Percentiles rank a stretch among this genome's conserved stretches.
phyloP scores from a whole-genome alignment of 352 stramenopile genomes.

The Globisporangium camurandrum region DNA sequence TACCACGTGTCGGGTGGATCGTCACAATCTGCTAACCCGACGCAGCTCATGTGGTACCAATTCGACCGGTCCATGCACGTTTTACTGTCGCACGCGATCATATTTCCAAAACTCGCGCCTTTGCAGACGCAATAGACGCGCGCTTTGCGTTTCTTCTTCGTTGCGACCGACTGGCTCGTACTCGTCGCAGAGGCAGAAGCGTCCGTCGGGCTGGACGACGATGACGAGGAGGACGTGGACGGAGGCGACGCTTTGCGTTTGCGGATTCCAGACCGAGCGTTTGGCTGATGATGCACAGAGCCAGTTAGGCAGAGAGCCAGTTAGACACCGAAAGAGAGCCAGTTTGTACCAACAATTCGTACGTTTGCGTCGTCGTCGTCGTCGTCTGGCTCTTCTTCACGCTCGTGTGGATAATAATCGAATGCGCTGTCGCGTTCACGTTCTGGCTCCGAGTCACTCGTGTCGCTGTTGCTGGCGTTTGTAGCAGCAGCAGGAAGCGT shows the following conservation, averaged over 20 bases:
- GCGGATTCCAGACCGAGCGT: too few relatives aligned
- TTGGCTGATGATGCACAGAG: too few relatives aligned
- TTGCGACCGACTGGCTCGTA: slow-evolving; percentile 1
- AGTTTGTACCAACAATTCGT: slow-evolving; percentile 8
- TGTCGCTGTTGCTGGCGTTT: not conserved
- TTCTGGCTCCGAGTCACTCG: slow-evolving; percentile 1
- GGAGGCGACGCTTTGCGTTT: slow-evolving; percentile 12
- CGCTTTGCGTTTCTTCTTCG: slow-evolving; percentile 61
- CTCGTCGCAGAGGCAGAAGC: too few relatives aligned
- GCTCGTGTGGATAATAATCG: slow-evolving; percentile 12
- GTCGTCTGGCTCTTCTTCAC: slow-evolving; percentile 15
- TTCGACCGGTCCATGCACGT: slow-evolving; percentile 71
- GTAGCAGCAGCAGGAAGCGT: not conserved
- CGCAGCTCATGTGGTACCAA: slow-evolving; percentile 79
- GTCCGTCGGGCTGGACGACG: not conserved
- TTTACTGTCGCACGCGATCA: slow-evolving; percentile 83
- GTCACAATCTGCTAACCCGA: slow-evolving; percentile 38
- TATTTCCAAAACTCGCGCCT: slow-evolving; percentile 62
- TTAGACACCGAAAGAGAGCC: not conserved
- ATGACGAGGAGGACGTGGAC: slow-evolving; percentile 11
- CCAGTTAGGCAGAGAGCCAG: not conserved
- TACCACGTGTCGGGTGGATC: slow-evolving; percentile 70
- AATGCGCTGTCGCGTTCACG: slow-evolving; percentile 4
- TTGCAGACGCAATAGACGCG: slow-evolving; percentile 74
- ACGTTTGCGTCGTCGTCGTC: slow-evolving; percentile 14